These are phyloP conservation scores for Pholiota microspora DNA, from an alignment of 768 basidiomycete genomes.

Conservation along the genomic window DNA sequence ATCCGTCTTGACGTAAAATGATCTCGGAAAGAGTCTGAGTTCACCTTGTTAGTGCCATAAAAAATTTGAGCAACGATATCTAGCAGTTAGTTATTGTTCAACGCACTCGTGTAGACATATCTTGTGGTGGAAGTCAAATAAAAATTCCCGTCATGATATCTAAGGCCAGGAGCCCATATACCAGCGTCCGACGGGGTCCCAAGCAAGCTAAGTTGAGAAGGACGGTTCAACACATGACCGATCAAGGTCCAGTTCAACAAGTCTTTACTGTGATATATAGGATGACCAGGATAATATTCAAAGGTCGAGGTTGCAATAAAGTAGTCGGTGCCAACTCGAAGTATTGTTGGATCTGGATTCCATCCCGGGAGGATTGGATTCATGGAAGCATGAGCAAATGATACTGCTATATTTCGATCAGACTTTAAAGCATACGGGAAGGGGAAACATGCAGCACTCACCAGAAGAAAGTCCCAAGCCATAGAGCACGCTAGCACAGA, in stretches of 20 bases:
- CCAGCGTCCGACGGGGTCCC: background rate
- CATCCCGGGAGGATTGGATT: slow-evolving; percentile 3
- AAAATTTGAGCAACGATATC: background rate
- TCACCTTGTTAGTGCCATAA: background rate
- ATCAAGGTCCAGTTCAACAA: background rate
- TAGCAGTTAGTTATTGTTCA: background rate
- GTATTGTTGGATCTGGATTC: slow-evolving; percentile 3
- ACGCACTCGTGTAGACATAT: slow-evolving; percentile 1
- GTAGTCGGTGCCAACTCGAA: background rate
- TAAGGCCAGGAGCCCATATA: background rate
- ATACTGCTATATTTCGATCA: too few species aligned
- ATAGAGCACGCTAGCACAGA: background rate
- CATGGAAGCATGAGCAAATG: too few species aligned
- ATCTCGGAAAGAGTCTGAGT: background rate
- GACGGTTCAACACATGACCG: slow-evolving; percentile 1
- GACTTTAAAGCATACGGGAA: background rate
- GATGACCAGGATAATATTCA: slow-evolving; percentile 3
- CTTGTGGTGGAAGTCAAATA: slow-evolving; percentile 1
- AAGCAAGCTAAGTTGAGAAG: slow-evolving; percentile 3
- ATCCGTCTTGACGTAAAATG: slow-evolving; percentile 3
- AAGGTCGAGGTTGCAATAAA: slow-evolving; percentile 1
- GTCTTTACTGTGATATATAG: slow-evolving; percentile 1
- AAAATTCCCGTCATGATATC: background rate
- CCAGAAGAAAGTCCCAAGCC: background rate
- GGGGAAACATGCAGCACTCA: background rate